Conservation (phyloP, 345 rosid species). For the Citrus medica region DNA sequence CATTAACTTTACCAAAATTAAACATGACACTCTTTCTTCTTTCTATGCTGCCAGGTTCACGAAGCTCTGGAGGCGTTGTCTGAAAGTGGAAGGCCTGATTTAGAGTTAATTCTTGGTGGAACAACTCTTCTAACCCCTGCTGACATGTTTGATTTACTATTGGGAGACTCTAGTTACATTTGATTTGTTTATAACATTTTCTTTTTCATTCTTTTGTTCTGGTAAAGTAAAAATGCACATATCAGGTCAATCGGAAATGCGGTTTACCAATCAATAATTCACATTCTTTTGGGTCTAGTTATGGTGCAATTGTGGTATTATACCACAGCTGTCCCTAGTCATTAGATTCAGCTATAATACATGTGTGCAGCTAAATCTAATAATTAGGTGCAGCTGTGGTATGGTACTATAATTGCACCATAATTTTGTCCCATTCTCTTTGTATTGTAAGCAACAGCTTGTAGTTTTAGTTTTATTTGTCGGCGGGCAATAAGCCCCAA, state of each 20-base stretch:
- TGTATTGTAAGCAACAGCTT: neutral
- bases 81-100: slow-evolving; percentile 79
- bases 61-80: slow-evolving; percentile 82
- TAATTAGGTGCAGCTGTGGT: too few relatives aligned
- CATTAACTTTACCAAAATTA: neutral
- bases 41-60: slow-evolving; percentile 41
- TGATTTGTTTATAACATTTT: slow-evolving; percentile 19
- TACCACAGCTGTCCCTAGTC: too few relatives aligned
- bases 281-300: too few relatives aligned
- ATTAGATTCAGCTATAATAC: too few relatives aligned
- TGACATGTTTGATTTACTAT: slow-evolving; percentile 72
- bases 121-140: slow-evolving; percentile 86
- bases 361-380: too few relatives aligned
- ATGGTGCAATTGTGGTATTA: too few relatives aligned
- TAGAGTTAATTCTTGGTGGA: slow-evolving; percentile 76
- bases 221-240: neutral
- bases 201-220: neutral
- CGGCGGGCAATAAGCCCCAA: neutral
- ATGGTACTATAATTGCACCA: too few relatives aligned
- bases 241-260: neutral
- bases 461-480: neutral
- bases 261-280: neutral
- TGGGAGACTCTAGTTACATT: slow-evolving; percentile 57
- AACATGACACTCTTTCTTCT: neutral
- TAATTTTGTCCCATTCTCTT: too few relatives aligned